phyloP scores from a whole-genome alignment of 179 eudicot genomes.

The Dionaea muscipula region DNA sequence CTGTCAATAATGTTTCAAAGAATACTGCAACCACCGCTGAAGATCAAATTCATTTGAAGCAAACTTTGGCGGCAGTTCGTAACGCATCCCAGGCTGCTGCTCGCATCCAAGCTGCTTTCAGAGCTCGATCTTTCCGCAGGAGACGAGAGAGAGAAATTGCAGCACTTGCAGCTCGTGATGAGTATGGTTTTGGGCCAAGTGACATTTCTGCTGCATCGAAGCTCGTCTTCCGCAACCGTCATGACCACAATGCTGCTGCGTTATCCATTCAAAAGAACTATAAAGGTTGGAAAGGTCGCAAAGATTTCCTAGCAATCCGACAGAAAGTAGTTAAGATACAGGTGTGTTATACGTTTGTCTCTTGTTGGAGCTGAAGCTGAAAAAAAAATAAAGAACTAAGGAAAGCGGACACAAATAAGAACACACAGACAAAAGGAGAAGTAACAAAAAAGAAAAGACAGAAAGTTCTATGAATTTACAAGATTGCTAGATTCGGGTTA shows the following conservation, averaged over 20 bases:
- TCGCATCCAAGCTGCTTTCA: conserved; percentile 85
- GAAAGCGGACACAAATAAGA: too few relatives aligned
- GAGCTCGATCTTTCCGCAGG: conserved; percentile 77
- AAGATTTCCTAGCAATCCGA: conserved; percentile 57
- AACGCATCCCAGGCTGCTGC: conserved; percentile 82
- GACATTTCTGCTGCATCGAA: conserved; percentile 72
- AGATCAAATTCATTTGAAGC: conserved; percentile 47
- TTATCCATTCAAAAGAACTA: conserved; percentile 81
- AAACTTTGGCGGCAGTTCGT: conserved; percentile 58
- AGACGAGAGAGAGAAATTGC: conserved; percentile 44
- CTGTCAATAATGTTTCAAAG: conserved; percentile 36
- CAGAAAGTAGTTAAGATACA: conserved; percentile 93
- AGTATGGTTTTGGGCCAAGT: conserved; percentile 33
- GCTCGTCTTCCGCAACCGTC: conserved; percentile 35
- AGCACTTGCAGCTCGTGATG: conserved; percentile 26
- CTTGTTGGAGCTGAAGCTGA: too few relatives aligned
- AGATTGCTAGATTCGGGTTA: too few relatives aligned
- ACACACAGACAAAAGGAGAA: too few relatives aligned
- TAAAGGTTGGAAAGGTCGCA: conserved; percentile 81
- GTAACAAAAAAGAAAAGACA: too few relatives aligned
- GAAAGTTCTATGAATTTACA: too few relatives aligned
- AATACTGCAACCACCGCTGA: conserved; percentile 19
- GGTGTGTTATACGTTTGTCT: conserved; percentile 23
- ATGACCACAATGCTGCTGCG: conserved; percentile 56
- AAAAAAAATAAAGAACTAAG: too few relatives aligned